Evolutionary conservation across 352 stramenopile genomes (phyloP), one percentile per base, ranked within the genome.

Genomic region (Aphanomyces euteiches): DNA sequence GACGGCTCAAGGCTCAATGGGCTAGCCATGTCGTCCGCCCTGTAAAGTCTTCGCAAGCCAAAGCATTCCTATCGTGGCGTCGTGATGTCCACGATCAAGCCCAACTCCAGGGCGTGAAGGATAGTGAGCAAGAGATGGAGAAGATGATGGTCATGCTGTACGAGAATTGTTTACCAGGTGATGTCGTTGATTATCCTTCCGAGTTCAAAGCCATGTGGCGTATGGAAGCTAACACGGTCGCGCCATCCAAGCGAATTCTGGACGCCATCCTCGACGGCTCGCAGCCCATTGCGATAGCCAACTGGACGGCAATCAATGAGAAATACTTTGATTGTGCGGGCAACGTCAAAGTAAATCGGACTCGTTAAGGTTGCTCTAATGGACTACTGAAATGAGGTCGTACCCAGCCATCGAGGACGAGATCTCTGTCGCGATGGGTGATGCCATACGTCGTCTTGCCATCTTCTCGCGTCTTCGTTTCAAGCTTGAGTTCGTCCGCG

Each of bases 131-230:
- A 4, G 79, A 88, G 56, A 72, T 88, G 28, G 81, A 88, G 67
- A 75, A 75, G 57, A 83, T 87, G 73, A 38, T 74, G 56, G 84
- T 80, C 41, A 76, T 85, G 77, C 82, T 81, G 50, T 72, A 87
- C 54, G 71, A 84, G 36, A 72, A 84, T 40, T 88, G 81, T 59
- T 72, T 87, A 1, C 79, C 79, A 13, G 79, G 79, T 15, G n/a
- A 34, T 8, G 74, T 75, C 0, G 56, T 65, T 0, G 78, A 85
- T 43, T 88, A 85, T 67, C 69, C 73, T 0, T 58, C 61, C 1
- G 73, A 75, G 53, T 86, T 87, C 69, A 85, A 85, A 67, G 68
- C 64, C 0, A 77, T 74, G 12, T 87, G 78, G 79, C 67, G 74
- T 10, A 78, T 74, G 1, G 73, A 75, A 4, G 54, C 10, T 67